Evolutionary conservation across 345 rosid species (phyloP).

Genomic region (Diplotaxis tenuifolia): DNA sequence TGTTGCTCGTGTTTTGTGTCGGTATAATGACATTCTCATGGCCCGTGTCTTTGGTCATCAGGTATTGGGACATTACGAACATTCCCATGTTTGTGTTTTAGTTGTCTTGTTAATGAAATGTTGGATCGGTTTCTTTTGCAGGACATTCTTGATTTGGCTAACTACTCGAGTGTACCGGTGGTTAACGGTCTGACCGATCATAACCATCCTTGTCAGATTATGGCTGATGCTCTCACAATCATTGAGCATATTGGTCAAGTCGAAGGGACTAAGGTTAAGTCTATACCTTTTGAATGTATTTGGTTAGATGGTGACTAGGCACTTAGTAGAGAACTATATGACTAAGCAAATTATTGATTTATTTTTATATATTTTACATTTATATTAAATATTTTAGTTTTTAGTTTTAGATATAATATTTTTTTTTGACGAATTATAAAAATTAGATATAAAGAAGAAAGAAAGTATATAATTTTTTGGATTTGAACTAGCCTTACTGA

Average conservation of each 20-base stretch:
- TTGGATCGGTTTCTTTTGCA: constrained; percentile 33
- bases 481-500: too few relatives aligned
- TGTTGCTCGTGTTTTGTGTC: constrained; percentile 84
- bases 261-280: constrained; percentile 94
- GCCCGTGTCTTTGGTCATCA: constrained; percentile 97
- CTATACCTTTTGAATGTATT: too few relatives aligned
- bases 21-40: constrained; percentile 93
- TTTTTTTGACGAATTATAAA: too few relatives aligned
- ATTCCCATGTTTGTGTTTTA: too few relatives aligned
- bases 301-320: too few relatives aligned
- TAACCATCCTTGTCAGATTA: constrained; percentile 95
- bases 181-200: constrained; percentile 90
- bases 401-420: too few relatives aligned
- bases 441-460: too few relatives aligned
- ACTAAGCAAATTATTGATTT: too few relatives aligned
- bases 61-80: constrained; percentile 47
- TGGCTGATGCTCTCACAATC: constrained; percentile 98
- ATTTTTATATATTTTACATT: too few relatives aligned
- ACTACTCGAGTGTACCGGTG: constrained; percentile 77
- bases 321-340: too few relatives aligned
- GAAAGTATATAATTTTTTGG: too few relatives aligned
- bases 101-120: background rate
- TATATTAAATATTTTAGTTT: too few relatives aligned
- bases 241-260: constrained; percentile 81
- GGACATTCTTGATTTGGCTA: constrained; percentile 93